These are phyloP conservation scores for Colletotrichum sp. DNA, from an alignment of 2,329 filamentous ascomycete genomes.

Conservation along the genomic window DNA sequence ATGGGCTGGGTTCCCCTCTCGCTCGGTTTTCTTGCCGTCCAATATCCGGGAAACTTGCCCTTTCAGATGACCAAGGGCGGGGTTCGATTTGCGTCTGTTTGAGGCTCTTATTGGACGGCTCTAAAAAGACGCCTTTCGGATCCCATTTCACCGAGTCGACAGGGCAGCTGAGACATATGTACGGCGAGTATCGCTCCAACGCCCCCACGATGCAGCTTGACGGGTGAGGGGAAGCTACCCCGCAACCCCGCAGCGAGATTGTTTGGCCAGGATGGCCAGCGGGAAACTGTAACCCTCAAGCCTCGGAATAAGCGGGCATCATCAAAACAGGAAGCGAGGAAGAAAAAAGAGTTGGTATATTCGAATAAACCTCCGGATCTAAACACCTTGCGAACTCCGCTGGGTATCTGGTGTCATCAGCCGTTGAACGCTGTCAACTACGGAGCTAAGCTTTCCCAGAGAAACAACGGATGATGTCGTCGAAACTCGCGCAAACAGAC, in stretches of 20 bases:
- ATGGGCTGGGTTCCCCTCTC: neutral
- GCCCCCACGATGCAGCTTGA: neutral
- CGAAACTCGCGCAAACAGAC: neutral
- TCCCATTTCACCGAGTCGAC: neutral
- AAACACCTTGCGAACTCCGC: neutral
- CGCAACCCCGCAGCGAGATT: neutral
- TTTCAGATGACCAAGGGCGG: neutral
- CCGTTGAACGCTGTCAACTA: neutral
- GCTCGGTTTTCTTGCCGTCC: neutral
- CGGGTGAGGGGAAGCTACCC: neutral
- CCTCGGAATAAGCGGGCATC: neutral
- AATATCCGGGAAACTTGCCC: neutral
- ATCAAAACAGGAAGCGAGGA: neutral
- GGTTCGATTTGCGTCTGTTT: neutral
- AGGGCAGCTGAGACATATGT: neutral
- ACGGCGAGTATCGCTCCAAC: neutral
- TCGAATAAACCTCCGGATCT: neutral
- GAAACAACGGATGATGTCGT: neutral
- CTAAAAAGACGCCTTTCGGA: neutral
- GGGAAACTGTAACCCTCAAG: neutral
- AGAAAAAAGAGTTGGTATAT: neutral
- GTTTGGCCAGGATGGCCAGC: neutral
- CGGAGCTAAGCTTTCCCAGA: neutral
- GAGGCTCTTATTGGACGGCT: neutral
- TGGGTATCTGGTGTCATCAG: neutral